Conservation (phyloP, 129 eudicot genomes). For the Dittrichia graveolens region DNA sequence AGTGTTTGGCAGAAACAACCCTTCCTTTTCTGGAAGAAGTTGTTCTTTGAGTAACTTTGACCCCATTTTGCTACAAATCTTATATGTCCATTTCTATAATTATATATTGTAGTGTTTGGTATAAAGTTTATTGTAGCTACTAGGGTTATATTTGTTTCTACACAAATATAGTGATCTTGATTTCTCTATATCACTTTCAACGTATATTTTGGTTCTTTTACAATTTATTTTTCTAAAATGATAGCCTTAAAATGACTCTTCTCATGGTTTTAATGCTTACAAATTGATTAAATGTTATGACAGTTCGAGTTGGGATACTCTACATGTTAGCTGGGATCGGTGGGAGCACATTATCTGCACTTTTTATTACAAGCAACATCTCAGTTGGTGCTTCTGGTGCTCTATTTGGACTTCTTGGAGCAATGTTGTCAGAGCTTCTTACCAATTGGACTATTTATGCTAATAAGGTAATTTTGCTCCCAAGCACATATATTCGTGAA, state of each 20-base stretch:
- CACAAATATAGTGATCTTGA: too few relatives aligned
- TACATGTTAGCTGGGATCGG: slow-evolving; percentile 84
- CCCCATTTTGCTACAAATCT: too few relatives aligned
- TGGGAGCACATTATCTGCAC: slow-evolving; percentile 77
- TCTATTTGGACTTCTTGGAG: slow-evolving; percentile 94
- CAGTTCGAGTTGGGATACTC: slow-evolving; percentile 85
- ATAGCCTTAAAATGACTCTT: not conserved
- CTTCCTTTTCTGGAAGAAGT: too few relatives aligned
- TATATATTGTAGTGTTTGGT: too few relatives aligned
- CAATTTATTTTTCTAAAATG: not conserved
- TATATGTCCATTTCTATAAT: too few relatives aligned
- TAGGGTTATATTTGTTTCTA: too few relatives aligned
- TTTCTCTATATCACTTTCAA: not conserved
- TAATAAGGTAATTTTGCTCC: slow-evolving; percentile 61
- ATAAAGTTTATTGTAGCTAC: too few relatives aligned
- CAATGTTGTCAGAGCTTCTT: slow-evolving; percentile 87
- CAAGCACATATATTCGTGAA: not conserved
- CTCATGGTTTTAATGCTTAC: not conserved
- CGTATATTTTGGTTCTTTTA: not conserved
- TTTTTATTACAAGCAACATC: slow-evolving; percentile 70
- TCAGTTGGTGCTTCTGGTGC: slow-evolving; percentile 99
- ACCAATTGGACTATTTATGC: slow-evolving; percentile 93
- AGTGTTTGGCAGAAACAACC: not conserved
- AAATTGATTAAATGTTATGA: slow-evolving; percentile 15
- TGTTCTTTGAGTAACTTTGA: too few relatives aligned